Base-by-base conservation (phyloP, 345 rosid species). In the Pelargonium nanum region DNA sequence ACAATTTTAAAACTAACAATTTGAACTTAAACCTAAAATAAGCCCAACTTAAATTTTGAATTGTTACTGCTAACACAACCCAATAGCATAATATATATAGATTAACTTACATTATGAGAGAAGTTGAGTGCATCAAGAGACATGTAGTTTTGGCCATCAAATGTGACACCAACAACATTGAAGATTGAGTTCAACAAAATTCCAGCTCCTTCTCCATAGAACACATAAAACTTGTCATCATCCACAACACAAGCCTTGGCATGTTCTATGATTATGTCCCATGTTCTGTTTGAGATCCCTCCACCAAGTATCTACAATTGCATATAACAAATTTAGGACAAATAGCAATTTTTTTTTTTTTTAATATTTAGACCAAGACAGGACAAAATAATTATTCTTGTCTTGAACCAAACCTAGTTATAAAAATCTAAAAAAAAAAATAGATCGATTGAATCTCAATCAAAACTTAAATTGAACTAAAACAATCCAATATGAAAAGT, bases 221-320 rank as follows among this genome's bases (percentile, higher is more conserved):
- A 87, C 40, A 60, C 13, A 57, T 75, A 81, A 22, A 72, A 53
- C 65, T 76, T 79, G 32, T 69, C 68, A 61, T 75, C 85, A 9
- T 87, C 82, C 22, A 76, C 16, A 59, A 71, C 82, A 71, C 99
- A 93, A 1, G 57, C 4, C 15, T 44, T 61, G 3, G 96, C 97
- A 30, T 93, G 99, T 1, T 62, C 70, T 56, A 83, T 66, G 57
- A 89, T 85, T 25, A 68, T 58, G 0, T 84, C 76, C 94, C 91
- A 89, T 8, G 2, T 75, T 68, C 17, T 79, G 62, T 62, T 79
- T 16, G 96, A 63, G 61, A 74, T 68, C 25, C 73, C 73, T 21
- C 22, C 45, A 59, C 76, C 69, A 53, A 89, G 62, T 6, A 82
- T 68, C 99, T 93, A 72, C 67, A 19, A 20, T 66, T 22, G 19